phyloP scores from a whole-genome alignment of 352 stramenopile species.

The Pilasporangium apinafurcum region DNA sequence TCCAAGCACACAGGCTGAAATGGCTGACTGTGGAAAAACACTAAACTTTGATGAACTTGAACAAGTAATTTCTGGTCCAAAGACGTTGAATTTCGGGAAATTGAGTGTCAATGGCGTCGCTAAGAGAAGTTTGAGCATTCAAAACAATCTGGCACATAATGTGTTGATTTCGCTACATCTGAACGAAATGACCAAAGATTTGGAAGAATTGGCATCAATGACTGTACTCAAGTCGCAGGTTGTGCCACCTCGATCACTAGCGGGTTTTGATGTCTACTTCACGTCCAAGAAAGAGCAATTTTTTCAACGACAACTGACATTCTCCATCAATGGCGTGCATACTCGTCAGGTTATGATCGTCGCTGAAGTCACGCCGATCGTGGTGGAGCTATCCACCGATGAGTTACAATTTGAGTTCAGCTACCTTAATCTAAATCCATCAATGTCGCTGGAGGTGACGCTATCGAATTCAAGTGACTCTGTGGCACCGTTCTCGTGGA shows the following conservation, averaged over 20 bases:
- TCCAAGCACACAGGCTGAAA: slow-evolving; percentile 87
- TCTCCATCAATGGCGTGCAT: slow-evolving; percentile 83
- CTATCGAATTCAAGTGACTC: slow-evolving; percentile 91
- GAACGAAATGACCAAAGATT: too few relatives aligned
- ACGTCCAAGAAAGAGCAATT: slow-evolving; percentile 67
- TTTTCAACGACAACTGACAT: slow-evolving; percentile 79
- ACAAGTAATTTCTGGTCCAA: slow-evolving; percentile 49
- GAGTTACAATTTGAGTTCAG: slow-evolving; percentile 80
- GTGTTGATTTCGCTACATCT: slow-evolving; percentile 71
- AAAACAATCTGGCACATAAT: slow-evolving; percentile 84
- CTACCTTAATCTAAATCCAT: slow-evolving; percentile 33
- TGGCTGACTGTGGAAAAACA: slow-evolving; percentile 69
- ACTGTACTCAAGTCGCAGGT: slow-evolving; percentile 74
- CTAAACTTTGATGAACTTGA: slow-evolving; percentile 81
- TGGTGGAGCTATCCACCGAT: slow-evolving; percentile 52
- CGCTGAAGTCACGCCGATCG: slow-evolving; percentile 87
- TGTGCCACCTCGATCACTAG: slow-evolving; percentile 63
- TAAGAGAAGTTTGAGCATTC: slow-evolving; percentile 78
- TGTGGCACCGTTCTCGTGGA: slow-evolving; percentile 82
- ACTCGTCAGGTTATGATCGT: slow-evolving; percentile 77
- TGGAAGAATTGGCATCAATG: slow-evolving; percentile 54
- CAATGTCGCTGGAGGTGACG: slow-evolving; percentile 50
- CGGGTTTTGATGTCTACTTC: slow-evolving; percentile 90
- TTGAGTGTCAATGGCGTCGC: slow-evolving; percentile 82
- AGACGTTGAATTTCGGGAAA: slow-evolving; percentile 90